A percentile compares a stretch with the other conserved stretches of the same genome.
These are phyloP conservation scores for Cyclanthera cordifolia DNA, from an alignment of 306 rosid genomes.

Conservation along the genomic window DNA sequence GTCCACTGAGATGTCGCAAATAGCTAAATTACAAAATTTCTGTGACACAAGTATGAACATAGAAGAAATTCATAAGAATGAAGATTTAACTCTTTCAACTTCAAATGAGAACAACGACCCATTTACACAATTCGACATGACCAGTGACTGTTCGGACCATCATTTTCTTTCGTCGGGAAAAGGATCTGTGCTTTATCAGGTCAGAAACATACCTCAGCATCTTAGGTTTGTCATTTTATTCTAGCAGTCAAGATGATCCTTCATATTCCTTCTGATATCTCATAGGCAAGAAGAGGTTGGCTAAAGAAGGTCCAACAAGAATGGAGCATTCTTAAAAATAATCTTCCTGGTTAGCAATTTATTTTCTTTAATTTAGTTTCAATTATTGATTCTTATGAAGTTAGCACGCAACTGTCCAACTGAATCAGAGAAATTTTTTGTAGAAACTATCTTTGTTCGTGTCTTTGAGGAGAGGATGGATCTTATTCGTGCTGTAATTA, in stretches of 20 bases:
- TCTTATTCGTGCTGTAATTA: conserved; percentile 69
- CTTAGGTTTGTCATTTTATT: background rate
- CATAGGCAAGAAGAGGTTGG: conserved; percentile 63
- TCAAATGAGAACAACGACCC: conserved; percentile 25
- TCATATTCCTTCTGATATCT: conserved; percentile 15
- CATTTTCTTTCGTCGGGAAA: conserved; percentile 45
- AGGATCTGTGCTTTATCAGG: conserved; percentile 54
- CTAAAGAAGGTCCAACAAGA: conserved; percentile 80
- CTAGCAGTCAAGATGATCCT: conserved; percentile 8
- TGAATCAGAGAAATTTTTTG: conserved; percentile 6
- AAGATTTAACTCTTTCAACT: conserved; percentile 22
- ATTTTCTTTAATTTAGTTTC: conserved; percentile 11
- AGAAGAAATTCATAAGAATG: conserved; percentile 16
- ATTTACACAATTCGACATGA: conserved; percentile 59
- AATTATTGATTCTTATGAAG: background rate
- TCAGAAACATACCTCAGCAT: conserved; percentile 26
- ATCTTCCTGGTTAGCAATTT: conserved; percentile 65
- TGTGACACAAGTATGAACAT: conserved; percentile 25
- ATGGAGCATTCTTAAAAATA: conserved; percentile 76
- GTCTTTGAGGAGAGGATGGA: conserved; percentile 87
- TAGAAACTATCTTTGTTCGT: conserved; percentile 79
- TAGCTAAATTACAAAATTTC: conserved; percentile 20
- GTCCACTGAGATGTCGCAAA: conserved; percentile 26
- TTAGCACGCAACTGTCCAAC: background rate
- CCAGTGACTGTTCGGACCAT: conserved; percentile 62